Conservation (phyloP, 2,329 filamentous ascomycete species). For the Onygenales sp. region DNA sequence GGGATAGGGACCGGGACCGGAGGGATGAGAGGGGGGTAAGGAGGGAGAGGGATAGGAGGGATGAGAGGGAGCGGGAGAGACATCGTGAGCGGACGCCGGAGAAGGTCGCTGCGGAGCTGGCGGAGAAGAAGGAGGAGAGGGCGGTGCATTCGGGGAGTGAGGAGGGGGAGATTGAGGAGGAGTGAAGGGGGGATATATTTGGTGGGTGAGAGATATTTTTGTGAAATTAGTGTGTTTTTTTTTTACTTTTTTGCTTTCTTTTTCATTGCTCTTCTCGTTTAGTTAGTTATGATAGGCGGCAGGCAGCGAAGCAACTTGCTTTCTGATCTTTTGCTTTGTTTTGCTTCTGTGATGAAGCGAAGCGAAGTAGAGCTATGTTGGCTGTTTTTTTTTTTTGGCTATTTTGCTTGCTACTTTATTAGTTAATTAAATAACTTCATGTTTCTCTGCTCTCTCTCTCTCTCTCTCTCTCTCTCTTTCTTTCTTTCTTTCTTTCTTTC, state of each 20-base stretch:
- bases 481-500: background rate
- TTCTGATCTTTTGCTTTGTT: too few relatives aligned
- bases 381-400: background rate
- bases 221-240: background rate
- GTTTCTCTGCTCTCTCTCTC: background rate
- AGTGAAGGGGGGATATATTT: constrained; percentile 18
- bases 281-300: too few relatives aligned
- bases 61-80: constrained; percentile 21
- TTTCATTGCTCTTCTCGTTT: background rate
- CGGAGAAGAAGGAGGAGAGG: constrained; percentile 20
- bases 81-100: constrained; percentile 31
- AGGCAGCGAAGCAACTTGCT: too few relatives aligned
- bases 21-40: constrained; percentile 25
- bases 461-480: background rate
- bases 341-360: too few relatives aligned
- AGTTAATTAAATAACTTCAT: background rate
- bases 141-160: constrained; percentile 76
- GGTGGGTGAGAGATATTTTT: background rate
- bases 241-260: background rate
- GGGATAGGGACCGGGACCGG: constrained; percentile 22
- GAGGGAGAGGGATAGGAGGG: constrained; percentile 25
- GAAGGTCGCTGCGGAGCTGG: constrained; percentile 25
- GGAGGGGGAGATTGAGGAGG: constrained; percentile 95
- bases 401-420: background rate
- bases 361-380: too few relatives aligned